phyloP scores from a whole-genome alignment of 2,329 filamentous ascomycete genomes.

The Teratosphaeria gauchensis region DNA sequence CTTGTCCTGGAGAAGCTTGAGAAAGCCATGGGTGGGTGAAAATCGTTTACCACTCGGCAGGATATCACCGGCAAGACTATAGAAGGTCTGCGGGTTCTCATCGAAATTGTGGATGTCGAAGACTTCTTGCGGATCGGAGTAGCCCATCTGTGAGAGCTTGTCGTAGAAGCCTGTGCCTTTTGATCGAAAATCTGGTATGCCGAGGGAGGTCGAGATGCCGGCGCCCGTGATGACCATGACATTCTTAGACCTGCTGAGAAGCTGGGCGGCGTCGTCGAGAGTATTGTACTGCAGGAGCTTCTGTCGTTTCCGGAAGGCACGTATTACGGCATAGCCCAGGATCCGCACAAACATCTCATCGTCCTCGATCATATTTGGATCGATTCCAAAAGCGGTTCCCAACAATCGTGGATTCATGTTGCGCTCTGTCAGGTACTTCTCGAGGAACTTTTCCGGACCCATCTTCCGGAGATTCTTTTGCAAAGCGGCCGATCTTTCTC shows the following conservation, averaged over 20 bases:
- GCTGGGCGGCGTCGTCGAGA: slow-evolving; percentile 72
- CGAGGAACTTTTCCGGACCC: slow-evolving; percentile 69
- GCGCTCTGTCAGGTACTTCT: slow-evolving; percentile 56
- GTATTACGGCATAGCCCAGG: slow-evolving; percentile 65
- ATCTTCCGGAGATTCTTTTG: slow-evolving; percentile 24
- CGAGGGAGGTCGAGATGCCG: slow-evolving; percentile 91
- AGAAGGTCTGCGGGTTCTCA: slow-evolving; percentile 82
- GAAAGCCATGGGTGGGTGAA: slow-evolving; percentile 90
- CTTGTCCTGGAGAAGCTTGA: slow-evolving; percentile 76
- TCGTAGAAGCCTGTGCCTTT: slow-evolving; percentile 88
- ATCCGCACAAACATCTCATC: slow-evolving; percentile 60
- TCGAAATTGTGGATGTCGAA: slow-evolving; percentile 86
- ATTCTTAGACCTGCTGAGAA: slow-evolving; percentile 66
- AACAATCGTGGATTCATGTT: slow-evolving; percentile 66
- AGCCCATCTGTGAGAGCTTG: slow-evolving; percentile 66
- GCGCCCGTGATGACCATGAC: slow-evolving; percentile 92
- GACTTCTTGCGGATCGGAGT: slow-evolving; percentile 81
- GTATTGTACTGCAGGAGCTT: slow-evolving; percentile 75
- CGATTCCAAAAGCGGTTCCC: slow-evolving; percentile 74
- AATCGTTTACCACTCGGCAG: slow-evolving; percentile 63
- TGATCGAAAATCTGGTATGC: slow-evolving; percentile 93
- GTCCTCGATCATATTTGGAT: slow-evolving; percentile 57
- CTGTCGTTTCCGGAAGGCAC: slow-evolving; percentile 70
- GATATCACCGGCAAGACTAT: slow-evolving; percentile 82
- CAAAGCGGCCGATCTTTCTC: neutral